Conservation (phyloP, 345 rosid species). For the sweet orange (Citrus sinensis) region DNA sequence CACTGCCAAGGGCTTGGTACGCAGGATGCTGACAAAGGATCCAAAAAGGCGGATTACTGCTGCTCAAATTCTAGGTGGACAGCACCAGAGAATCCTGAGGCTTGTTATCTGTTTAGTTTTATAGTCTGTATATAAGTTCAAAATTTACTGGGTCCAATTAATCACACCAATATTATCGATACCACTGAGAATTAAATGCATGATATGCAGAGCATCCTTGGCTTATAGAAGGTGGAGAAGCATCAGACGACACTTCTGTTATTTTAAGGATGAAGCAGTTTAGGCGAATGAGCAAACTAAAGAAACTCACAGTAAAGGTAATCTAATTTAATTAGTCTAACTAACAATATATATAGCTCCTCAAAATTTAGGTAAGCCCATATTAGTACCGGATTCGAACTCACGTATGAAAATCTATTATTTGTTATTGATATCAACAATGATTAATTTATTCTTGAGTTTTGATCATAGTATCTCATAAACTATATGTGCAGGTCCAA, state of each 20-base stretch:
- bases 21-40: conserved; percentile 68
- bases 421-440: too few species aligned
- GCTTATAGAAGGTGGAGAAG: conserved; percentile 66
- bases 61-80: conserved; percentile 64
- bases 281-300: conserved; percentile 88
- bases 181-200: background rate
- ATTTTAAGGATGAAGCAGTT: conserved; percentile 92
- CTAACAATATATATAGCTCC: too few species aligned
- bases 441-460: too few species aligned
- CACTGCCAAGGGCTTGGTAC: conserved; percentile 78
- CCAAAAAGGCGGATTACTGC: conserved; percentile 66
- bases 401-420: too few species aligned
- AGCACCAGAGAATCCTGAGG: background rate
- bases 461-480: too few species aligned
- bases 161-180: too few species aligned
- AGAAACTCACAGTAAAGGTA: conserved; percentile 91
- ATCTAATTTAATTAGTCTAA: background rate
- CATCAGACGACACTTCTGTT: conserved; percentile 91
- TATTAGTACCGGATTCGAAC: background rate
- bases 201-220: conserved; percentile 62
- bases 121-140: background rate
- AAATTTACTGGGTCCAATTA: background rate
- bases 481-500: background rate
- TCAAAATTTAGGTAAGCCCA: too few species aligned
- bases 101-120: too few species aligned